A percentile compares a stretch with the other conserved stretches of the same genome.
phyloP scores from a whole-genome alignment of 345 rosid genomes.

The Angophora floribunda region DNA sequence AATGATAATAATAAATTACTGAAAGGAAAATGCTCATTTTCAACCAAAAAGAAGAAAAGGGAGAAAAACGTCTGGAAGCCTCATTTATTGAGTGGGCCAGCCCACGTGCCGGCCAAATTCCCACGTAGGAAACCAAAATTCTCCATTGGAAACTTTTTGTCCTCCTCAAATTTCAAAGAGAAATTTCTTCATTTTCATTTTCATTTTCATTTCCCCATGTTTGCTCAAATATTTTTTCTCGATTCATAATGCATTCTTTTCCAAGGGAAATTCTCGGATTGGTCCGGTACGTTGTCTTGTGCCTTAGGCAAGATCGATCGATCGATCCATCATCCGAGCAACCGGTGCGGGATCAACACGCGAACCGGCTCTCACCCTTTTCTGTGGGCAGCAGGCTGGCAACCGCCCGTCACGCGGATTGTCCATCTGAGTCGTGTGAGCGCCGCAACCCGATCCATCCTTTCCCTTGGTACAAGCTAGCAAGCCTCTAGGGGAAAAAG shows the following conservation, averaged over 20 bases:
- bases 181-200: neutral
- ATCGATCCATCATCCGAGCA: neutral
- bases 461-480: neutral
- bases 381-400: neutral
- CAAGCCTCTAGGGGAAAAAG: neutral
- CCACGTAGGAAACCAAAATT: neutral
- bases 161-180: neutral
- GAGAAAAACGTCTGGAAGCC: neutral
- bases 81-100: neutral
- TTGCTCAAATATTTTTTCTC: neutral
- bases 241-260: neutral
- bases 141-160: neutral
- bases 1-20: neutral
- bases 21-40: neutral
- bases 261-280: neutral
- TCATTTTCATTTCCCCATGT: neutral
- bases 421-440: neutral
- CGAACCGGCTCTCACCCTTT: neutral
- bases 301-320: neutral
- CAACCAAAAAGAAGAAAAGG: neutral
- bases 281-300: neutral
- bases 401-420: neutral
- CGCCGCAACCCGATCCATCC: neutral
- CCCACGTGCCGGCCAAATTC: neutral
- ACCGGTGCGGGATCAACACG: neutral